Base-by-base conservation (phyloP, 768 basidiomycete genomes). In the Sistotremastrum suecicum region DNA sequence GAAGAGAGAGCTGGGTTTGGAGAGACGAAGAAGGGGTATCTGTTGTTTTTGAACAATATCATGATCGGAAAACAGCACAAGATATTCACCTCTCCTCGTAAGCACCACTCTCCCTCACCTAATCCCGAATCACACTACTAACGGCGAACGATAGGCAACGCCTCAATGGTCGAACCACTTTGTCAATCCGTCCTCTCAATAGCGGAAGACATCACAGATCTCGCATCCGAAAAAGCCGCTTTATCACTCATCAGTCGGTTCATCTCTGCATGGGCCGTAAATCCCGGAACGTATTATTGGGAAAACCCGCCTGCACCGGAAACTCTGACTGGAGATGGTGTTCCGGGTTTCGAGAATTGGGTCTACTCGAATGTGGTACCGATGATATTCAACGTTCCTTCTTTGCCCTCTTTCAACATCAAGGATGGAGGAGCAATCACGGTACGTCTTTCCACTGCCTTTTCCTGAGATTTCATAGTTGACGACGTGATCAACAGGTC, bases 301-400 rank as follows among this genome's bases (percentile, higher is more conserved):
- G 63, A 56, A 20, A 50, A 53, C 52, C 45, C 55, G 50, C 37
- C 55, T 47, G 48, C 53, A 7, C 20, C 20, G 20, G 20, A 20
- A 20, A 20, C 1, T 20, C 6, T 5, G 7, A 45, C 54, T 1
- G 44, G 65, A 31, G 58, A 54, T 20, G 64, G 69, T 7, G 62
- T 98, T 39, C 89, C 90, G 7, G 92, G 94, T 1, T 97, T 95
- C 53, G 91, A 97, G 53, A 74, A 76, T 9, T 92, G 92, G 59
- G 74, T 94, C 32, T 98, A 98, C 55, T 83, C 91, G 50, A 75
- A 80, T 8, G 63, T 94, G 34, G 67, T 98, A 43, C 86, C 89
- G 7, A 66, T 77, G 2, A 82, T 80, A 28, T 95, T 99, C 61
- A 72, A 78, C 5, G 76, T 97, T 3, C 76, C 89, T 1, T 80